Evolutionary conservation across 495 filamentous ascomycete species (phyloP), one percentile per base, ranked within the genome.

Genomic region (Bathelium albidoporum): DNA sequence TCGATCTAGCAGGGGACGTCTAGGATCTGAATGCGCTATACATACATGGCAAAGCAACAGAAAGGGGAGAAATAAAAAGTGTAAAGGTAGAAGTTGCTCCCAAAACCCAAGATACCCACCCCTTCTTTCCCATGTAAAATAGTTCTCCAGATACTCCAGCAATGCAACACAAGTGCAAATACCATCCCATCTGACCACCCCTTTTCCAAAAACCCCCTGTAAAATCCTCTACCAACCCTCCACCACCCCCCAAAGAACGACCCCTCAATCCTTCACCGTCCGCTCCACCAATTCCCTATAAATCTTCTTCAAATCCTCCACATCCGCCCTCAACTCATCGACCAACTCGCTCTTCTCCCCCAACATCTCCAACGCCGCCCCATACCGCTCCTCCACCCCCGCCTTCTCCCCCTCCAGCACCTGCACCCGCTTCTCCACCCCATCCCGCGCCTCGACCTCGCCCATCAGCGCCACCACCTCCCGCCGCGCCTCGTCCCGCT

Each of bases 321-420:
- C 88, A 80, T 97, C 94, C 36, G 87, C 86, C 73, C 83, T 82
- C 59, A 99, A 77, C 79, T 97, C 93, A 66, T 96, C 90, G 16
- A 95, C 91, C 72, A 85, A 75, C 80, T 97, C 94, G 71, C 89
- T 95, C 84, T 95, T 96, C 82, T 98, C 94, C 12, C 94, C 94
- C 43, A 97, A 74, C 87, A 98, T 87, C 78, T 97, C 92, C 45
- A 98, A 78, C 52, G 89, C 93, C 1, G 91, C 94, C 73, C 92
- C 84, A 71, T 97, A 96, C 68, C 93, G 78, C 66, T 82, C 76
- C 66, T 84, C 80, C 62, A 89, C 74, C 55, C 85, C 86, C 59
- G 74, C 74, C 20, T 92, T 73, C 64, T 87, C 84, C 55, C 72
- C 76, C 73, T 96, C 88, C 1, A 96, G 72, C 61, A 80, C 82